Evolutionary conservation across 2,329 filamentous ascomycete genomes (phyloP).

Genomic region (Arachnopeziza araneosa): DNA sequence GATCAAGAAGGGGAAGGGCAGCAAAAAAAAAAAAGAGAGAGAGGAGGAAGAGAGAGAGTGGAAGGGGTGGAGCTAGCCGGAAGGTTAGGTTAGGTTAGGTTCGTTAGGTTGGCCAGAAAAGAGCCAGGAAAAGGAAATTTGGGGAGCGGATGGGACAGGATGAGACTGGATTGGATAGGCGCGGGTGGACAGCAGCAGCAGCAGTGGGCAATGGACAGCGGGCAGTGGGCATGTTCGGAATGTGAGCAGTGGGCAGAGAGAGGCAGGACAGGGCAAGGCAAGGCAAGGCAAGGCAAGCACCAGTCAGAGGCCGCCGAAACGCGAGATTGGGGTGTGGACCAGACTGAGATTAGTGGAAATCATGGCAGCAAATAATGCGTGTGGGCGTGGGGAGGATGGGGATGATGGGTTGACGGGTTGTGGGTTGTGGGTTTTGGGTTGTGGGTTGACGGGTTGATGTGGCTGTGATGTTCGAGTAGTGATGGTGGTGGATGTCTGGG

Average conservation of each 20-base stretch:
- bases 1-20: background rate
- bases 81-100: background rate
- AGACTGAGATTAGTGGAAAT: background rate
- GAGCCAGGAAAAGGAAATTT: background rate
- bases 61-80: constrained; percentile 1
- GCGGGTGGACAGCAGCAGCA: background rate
- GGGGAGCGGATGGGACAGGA: background rate
- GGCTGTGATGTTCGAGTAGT: no score
- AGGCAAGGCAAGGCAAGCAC: background rate
- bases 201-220: no score
- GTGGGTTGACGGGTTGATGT: no score
- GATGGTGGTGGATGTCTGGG: no score
- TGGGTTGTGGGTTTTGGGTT: no score
- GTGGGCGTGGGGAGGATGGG: no score
- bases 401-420: no score
- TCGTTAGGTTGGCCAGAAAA: background rate
- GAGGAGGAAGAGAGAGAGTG: constrained; percentile 2
- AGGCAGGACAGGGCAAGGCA: background rate
- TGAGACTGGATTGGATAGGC: background rate
- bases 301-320: background rate
- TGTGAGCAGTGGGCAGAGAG: background rate
- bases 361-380: background rate
- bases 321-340: background rate
- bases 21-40: constrained; percentile 1
- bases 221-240: no score